Conservation (phyloP, 1,139 yeast genomes). For the Meyerozyma sp. region DNA sequence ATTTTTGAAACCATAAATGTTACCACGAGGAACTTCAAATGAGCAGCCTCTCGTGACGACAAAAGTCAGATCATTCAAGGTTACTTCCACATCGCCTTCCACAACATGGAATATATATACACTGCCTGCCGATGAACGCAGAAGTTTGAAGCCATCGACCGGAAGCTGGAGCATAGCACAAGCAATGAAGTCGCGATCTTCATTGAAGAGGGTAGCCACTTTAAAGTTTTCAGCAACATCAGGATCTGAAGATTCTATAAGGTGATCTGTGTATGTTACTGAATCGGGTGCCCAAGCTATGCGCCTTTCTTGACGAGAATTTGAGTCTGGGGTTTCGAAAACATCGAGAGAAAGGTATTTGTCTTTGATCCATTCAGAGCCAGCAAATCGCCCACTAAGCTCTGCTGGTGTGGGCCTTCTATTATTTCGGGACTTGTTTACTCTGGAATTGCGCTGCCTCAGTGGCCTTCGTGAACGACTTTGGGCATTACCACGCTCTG, state of each 20-base stretch:
- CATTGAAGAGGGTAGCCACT: constrained; percentile 64
- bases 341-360: constrained; percentile 48
- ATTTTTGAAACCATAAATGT: constrained; percentile 60
- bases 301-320: constrained; percentile 35
- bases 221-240: constrained; percentile 50
- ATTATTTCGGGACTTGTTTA: constrained; percentile 13
- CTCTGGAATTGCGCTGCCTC: constrained; percentile 6
- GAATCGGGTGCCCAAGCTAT: constrained; percentile 68
- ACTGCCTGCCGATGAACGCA: constrained; percentile 60
- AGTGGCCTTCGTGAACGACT: neutral
- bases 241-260: constrained; percentile 27
- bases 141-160: constrained; percentile 55
- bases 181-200: constrained; percentile 63
- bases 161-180: constrained; percentile 74
- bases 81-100: constrained; percentile 66
- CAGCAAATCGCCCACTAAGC: constrained; percentile 23
- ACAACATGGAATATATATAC: constrained; percentile 72
- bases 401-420: constrained; percentile 27
- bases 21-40: constrained; percentile 76
- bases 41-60: constrained; percentile 70
- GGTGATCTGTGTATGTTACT: constrained; percentile 40
- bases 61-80: constrained; percentile 54
- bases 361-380: constrained; percentile 52
- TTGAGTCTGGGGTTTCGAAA: constrained; percentile 47
- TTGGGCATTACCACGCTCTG: constrained; percentile 17